Evolutionary conservation across 495 filamentous ascomycete genomes (phyloP).

Genomic region (Rostrohypoxylon terebratum): DNA sequence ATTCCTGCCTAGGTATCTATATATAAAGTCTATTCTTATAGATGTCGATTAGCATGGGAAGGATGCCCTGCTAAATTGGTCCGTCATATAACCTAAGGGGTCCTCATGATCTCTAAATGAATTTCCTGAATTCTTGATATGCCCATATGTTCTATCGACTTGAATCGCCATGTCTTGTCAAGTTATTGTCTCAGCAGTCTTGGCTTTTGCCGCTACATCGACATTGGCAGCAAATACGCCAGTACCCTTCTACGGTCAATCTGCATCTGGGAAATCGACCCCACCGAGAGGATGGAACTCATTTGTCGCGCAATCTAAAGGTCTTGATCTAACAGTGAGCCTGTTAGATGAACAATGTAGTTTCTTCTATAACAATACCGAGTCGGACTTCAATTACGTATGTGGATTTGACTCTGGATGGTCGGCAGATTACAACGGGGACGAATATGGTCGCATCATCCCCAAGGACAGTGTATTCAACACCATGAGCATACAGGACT

Average conservation of each 20-base stretch:
- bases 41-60: not conserved
- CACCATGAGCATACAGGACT: conserved; percentile 31
- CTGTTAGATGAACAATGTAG: conserved; percentile 28
- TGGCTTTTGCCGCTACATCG: not conserved
- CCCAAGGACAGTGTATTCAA: conserved; percentile 43
- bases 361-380: conserved; percentile 31
- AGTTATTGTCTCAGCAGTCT: not conserved
- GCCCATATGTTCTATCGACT: not conserved
- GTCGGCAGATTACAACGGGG: conserved; percentile 40
- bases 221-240: not conserved
- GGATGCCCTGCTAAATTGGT: not conserved
- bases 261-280: conserved; percentile 7
- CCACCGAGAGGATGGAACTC: conserved; percentile 44
- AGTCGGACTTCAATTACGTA: conserved; percentile 27
- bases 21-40: not conserved
- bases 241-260: not conserved
- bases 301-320: conserved; percentile 41
- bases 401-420: conserved; percentile 50
- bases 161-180: not conserved
- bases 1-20: no score
- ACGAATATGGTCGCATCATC: conserved; percentile 47
- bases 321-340: conserved; percentile 37
- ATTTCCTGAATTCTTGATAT: not conserved
- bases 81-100: not conserved
- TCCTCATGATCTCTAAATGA: not conserved